Conservation (phyloP, 805 yeast species). For the Lachancea waltii region DNA sequence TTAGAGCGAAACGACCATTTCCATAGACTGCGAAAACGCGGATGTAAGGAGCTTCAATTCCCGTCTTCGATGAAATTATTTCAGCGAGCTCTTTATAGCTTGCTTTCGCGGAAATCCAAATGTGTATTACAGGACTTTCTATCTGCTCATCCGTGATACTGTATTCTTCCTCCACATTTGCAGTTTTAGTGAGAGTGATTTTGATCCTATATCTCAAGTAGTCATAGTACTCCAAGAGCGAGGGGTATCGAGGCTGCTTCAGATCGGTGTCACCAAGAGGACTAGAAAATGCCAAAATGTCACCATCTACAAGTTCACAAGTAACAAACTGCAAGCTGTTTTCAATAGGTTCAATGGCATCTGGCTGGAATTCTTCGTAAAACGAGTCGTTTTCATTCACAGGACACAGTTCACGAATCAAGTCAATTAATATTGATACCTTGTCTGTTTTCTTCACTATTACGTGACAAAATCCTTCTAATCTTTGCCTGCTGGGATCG, state of each 20-base stretch:
- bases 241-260: conserved; percentile 22
- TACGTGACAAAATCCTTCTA: conserved; percentile 63
- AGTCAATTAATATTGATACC: conserved; percentile 34
- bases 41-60: conserved; percentile 52
- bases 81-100: conserved; percentile 53
- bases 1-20: conserved; percentile 49
- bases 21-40: conserved; percentile 59
- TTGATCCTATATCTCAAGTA: conserved; percentile 57
- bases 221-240: conserved; percentile 42
- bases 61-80: conserved; percentile 50
- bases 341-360: conserved; percentile 41
- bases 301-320: conserved; percentile 61
- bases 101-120: conserved; percentile 65
- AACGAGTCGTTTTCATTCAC: conserved; percentile 35
- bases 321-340: conserved; percentile 41
- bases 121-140: conserved; percentile 35
- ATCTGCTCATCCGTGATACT: conserved; percentile 14
- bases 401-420: conserved; percentile 20
- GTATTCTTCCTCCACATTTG: conserved; percentile 25
- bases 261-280: conserved; percentile 16
- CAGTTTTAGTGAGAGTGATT: conserved; percentile 37
- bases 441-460: conserved; percentile 44
- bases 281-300: conserved; percentile 42
- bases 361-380: conserved; percentile 58
- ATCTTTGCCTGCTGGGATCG: conserved; percentile 46